phyloP scores from a whole-genome alignment of 805 yeast genomes.

The Lipomyces sp. region DNA sequence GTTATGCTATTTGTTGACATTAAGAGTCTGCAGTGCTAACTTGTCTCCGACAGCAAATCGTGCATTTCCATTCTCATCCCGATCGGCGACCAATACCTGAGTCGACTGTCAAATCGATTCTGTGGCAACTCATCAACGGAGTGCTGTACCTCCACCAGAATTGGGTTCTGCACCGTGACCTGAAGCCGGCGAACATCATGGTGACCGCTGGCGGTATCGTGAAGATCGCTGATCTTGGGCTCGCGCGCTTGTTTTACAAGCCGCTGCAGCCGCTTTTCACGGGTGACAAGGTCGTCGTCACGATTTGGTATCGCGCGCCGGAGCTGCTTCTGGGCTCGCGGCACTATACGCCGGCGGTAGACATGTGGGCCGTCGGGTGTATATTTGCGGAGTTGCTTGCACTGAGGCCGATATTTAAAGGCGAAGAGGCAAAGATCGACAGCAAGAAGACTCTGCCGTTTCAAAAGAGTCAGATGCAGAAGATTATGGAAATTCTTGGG shows the following conservation, averaged over 20 bases:
- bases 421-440: conserved; percentile 96
- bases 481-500: conserved; percentile 89
- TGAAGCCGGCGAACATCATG: conserved; percentile 98
- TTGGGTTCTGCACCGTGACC: conserved; percentile 93
- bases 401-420: conserved; percentile 89
- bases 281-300: conserved; percentile 43
- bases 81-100: conserved; percentile 76
- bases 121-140: conserved; percentile 92
- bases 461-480: conserved; percentile 86
- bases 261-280: conserved; percentile 66
- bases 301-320: conserved; percentile 54
- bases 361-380: conserved; percentile 58
- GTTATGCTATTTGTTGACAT: not conserved
- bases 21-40: not conserved
- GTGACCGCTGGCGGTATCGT: conserved; percentile 85
- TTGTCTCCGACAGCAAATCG: conserved; percentile 55
- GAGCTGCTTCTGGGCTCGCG: conserved; percentile 47
- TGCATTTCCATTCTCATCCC: conserved; percentile 91
- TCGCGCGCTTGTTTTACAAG: conserved; percentile 46
- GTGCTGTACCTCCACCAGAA: conserved; percentile 88
- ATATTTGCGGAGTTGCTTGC: conserved; percentile 84
- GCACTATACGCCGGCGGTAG: conserved; percentile 49
- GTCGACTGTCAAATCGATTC: conserved; percentile 71
- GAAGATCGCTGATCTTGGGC: conserved; percentile 85
- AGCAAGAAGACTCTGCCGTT: conserved; percentile 90